phyloP scores from a whole-genome alignment of 805 yeast genomes.

The Wickerhamomyces bisporus region DNA sequence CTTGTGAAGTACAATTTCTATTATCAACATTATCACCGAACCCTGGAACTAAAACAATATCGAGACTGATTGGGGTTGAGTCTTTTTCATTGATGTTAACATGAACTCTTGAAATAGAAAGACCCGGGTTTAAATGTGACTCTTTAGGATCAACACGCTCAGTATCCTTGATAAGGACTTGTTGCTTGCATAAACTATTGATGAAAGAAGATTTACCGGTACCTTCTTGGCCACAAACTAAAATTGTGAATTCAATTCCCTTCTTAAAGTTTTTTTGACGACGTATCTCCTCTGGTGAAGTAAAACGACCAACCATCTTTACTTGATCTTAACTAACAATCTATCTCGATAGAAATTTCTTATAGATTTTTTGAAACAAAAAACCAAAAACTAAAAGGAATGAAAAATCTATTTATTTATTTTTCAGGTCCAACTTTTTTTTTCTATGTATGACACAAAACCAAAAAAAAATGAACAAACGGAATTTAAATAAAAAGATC shows the following conservation, averaged over 20 bases:
- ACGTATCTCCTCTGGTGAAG: slow-evolving; percentile 37
- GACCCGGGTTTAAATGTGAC: slow-evolving; percentile 31
- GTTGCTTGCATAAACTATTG: slow-evolving; percentile 57
- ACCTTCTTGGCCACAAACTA: slow-evolving; percentile 71
- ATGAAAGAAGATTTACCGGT: slow-evolving; percentile 72
- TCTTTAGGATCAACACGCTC: slow-evolving; percentile 24
- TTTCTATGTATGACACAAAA: background rate
- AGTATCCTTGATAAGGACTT: slow-evolving; percentile 30
- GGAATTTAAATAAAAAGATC: too few relatives aligned
- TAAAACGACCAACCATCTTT: background rate
- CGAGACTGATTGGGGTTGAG: slow-evolving; percentile 46
- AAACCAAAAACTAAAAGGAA: background rate
- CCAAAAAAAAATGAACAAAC: background rate
- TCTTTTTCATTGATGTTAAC: slow-evolving; percentile 55
- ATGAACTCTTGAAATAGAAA: slow-evolving; percentile 42
- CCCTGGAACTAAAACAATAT: slow-evolving; percentile 68
- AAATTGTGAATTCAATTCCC: slow-evolving; percentile 58
- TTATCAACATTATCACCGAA: slow-evolving; percentile 75
- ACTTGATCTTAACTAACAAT: background rate
- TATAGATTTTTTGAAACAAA: too few relatives aligned
- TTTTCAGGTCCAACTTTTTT: too few relatives aligned
- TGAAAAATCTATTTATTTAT: too few relatives aligned
- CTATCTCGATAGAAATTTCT: too few relatives aligned
- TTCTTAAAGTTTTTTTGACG: slow-evolving; percentile 59
- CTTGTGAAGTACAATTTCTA: slow-evolving; percentile 40